Base-by-base conservation (phyloP, 2,329 filamentous ascomycete species). In the Escovopsis sp. region DNA sequence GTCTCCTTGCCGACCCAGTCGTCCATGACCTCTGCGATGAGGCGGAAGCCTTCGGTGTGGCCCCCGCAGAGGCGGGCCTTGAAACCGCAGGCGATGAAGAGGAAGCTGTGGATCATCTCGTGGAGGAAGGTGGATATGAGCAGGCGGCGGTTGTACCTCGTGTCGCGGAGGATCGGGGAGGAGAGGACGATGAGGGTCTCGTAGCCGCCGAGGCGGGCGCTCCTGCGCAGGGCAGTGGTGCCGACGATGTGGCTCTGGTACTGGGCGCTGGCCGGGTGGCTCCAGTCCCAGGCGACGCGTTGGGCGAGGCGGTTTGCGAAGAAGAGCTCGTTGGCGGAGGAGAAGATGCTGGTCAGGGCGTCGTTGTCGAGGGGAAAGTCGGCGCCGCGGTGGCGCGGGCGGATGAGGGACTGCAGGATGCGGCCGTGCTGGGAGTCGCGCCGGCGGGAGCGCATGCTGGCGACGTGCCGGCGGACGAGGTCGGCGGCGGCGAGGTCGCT, bases 81-180 rank as follows among this genome's bases (percentile, higher is more conserved):
- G 53, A 76, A 72, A 4, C 77, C 77, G 49, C 75, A 78, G 41
- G 62, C 65, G 44, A 81, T 69, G 49, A 81, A 81, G 12, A 81
- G 61, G 52, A 78, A 81, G 57, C 75, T 76, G 58, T 81, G 77
- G 39, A 81, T 76, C 50, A 80, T 68, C 58, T 82, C 77, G 53
- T 81, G 77, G 38, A 82, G 53, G 48, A 82, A 80, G 0, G 77
- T 77, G 6, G 73, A 75, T 39, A 81, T 77, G 43, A 81, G 65
- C 12, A 81, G 63, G 6, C 74, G 65, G 5, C 76, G 62, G 53
- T 75, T 77, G 55, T 76, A 81, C 39, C 62, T 65, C 12, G 58
- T 64, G 48, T 72, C 65, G 34, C 62, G 63, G n/a, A 80, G 64
- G 12, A 80, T 75, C 0, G 73, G 70, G 2, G 67, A 65, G 4